Evolutionary conservation across 257 asterid species (phyloP), one percentile per base, ranked within the genome.

Genomic region (Plantago elongata): DNA sequence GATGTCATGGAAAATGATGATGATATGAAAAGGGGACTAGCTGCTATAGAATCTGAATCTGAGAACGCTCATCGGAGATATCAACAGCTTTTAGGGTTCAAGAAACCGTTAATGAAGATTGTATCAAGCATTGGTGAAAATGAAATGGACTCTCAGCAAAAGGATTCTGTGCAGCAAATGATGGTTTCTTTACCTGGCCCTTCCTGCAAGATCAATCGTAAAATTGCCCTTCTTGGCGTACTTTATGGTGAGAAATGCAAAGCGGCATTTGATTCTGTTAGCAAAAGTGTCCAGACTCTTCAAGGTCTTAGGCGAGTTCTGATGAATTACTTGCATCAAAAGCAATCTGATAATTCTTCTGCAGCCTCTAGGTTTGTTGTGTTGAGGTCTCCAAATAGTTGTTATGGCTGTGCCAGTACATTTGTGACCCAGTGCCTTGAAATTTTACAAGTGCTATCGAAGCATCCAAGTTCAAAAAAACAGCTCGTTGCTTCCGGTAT

Each of bases 141-240:
- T 74, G 99, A 93, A 70, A 87, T 89, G 95, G 99, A 93, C 66
- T 87, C 99, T 65, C 99, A 93, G 74, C 99, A 93, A 83, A 93
- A 93, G 77, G 99, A 93, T 77, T 89, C 99, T 48, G 97, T 93
- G 74, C 99, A 89, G 75, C 99, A 93, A 71, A 93, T 93, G 99
- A 93, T 93, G 94, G 97, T 87, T 60, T 93, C 99, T 49, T 79
- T 93, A 77, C 95, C 99, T 47, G 99, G 99, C 14, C 99, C 99
- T 56, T 89, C 99, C 66, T 87, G 95, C 83, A 93, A 93, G 83
- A 86, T 90, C 80, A 93, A 93, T 77, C 97, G 99, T 51, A 93
- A 93, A 75, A 90, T 93, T 82, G 96, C 97, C 69, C 99, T 93
- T 77, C 95, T 93, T 66, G 99, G 99, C 68, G 97, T 93, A 60